phyloP scores from a whole-genome alignment of 495 filamentous ascomycete genomes.

The Lepraria neglecta region DNA sequence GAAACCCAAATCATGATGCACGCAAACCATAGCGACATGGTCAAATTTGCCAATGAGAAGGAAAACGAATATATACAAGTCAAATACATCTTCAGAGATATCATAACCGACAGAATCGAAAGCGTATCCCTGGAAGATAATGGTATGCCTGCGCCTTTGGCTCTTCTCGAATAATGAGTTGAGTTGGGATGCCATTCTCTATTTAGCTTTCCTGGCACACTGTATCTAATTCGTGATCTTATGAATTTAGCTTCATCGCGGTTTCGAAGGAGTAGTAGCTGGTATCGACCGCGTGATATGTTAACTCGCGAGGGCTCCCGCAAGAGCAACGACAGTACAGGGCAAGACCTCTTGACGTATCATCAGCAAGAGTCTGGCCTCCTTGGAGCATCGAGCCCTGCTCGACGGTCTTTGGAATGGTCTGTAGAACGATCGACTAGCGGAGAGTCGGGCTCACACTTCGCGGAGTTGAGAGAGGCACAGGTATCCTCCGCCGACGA shows the following conservation, averaged over 20 bases:
- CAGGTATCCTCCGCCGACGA: background rate
- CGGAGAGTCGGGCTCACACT: background rate
- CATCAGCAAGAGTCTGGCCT: background rate
- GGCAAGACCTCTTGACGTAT: background rate
- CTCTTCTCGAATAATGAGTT: background rate
- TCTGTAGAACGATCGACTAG: background rate
- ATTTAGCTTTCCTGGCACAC: too few species aligned
- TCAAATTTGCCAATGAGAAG: background rate
- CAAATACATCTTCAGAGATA: background rate
- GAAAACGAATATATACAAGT: slow-evolving; percentile 1
- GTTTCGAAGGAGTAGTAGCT: background rate
- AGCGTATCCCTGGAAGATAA: background rate
- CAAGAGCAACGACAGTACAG: background rate
- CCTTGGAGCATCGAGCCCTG: background rate
- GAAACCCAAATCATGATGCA: background rate
- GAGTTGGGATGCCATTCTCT: background rate
- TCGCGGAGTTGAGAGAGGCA: background rate
- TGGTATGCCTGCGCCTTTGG: background rate
- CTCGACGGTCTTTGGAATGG: background rate
- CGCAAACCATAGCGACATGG: slow-evolving; percentile 6
- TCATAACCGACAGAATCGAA: background rate
- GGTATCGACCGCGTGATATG: background rate
- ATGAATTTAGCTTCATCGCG: background rate
- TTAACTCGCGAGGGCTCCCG: background rate
- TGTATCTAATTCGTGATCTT: background rate